Base-by-base conservation (phyloP, 2,329 filamentous ascomycete genomes). In the Epichloe scottii region DNA sequence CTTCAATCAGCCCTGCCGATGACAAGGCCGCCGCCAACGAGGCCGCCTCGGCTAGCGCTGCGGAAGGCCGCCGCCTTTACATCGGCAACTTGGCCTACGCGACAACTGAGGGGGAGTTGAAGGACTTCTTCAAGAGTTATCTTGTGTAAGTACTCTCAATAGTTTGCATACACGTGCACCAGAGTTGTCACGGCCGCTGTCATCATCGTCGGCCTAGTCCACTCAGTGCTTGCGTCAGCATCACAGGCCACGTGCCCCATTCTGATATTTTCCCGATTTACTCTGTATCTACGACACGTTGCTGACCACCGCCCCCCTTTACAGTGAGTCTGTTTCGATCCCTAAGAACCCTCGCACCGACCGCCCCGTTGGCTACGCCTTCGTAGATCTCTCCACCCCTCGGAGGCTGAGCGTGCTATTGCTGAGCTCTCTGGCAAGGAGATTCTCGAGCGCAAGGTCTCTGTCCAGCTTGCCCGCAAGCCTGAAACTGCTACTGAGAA, bases 81-180 rank as follows among this genome's bases (percentile, higher is more conserved):
- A 97, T 98, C 79, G 93, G 93, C 80, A 98, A 98, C 81, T 87
- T 98, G 83, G 93, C 93, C 68, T 98, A 98, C 74, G 90, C 91
- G 85, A 97, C 93, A 84, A 95, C 89, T 73, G 93, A 97, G 87
- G 93, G 87, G 85, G 89, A 96, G 85, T 89, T 98, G 82, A 95
- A 94, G 81, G 87, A 93, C 66, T 98, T 98, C 82, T 98, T 98
- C 86, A 91, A 93, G 81, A 87, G 85, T 74, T 97, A 95, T 81
- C 86, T 93, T 79, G 89, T 98, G 93, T 98, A 82, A 81, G 91
- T 87, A n/a, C n/a, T 49, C 12, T 26, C 15, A 23, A 7, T 35
- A 14, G 15, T 19, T 10, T 42, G 38, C n/a, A 40, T 38, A 14
- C 15, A 8, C n/a, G 23, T 33, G 15, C 15, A 44, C 21, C 8